Base-by-base conservation (phyloP, 441 rosid genomes). In the Sinapis alba region DNA sequence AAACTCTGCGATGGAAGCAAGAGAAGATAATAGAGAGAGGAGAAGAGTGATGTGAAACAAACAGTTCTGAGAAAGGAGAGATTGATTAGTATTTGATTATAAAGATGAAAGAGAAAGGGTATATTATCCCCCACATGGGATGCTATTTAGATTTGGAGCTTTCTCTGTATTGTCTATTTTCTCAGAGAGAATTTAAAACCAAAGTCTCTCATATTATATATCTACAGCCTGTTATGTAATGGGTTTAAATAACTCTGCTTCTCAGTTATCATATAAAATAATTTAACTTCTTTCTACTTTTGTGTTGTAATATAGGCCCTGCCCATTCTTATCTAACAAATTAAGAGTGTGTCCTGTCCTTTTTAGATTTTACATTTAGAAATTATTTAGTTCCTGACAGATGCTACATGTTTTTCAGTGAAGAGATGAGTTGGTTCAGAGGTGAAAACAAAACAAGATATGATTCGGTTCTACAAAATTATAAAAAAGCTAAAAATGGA, bases 151-250 rank as follows among this genome's bases (percentile, higher is more conserved):
- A 47, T 32, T 79, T 89, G 97, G 90, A 84, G 73, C 71, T 84
- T 80, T 75, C 83, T 72, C 78, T 56, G 85, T 82, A 30, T 72
- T 53, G 81, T 78, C 81, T 72, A 67, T 67, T 78, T 72, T 78
- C 77, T 73, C 81, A 72, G 70, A 78, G 74, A 78, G 74, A 62
- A 73, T 54, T 51, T 0, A 51, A 66, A 72, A 54, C 24, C 61
- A 23, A 54, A 67, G 58, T 68, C 81, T 80, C 82, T 72, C 77
- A 74, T 80, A 68, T 21, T 80, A 68, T 21, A 2, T 28, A 74
- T 79, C 58, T 51, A 84, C 95, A 84, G 89, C 84, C 97, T 87
- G 95, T 84, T 87, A 74, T 81, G 89, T 70, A 81, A 85, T 87
- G 90, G 97, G 89, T 84, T 68, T 41, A 27, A 32, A 53, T 72